Conservation (phyloP, 495 filamentous ascomycete species). For the Penicillium desertorum region DNA sequence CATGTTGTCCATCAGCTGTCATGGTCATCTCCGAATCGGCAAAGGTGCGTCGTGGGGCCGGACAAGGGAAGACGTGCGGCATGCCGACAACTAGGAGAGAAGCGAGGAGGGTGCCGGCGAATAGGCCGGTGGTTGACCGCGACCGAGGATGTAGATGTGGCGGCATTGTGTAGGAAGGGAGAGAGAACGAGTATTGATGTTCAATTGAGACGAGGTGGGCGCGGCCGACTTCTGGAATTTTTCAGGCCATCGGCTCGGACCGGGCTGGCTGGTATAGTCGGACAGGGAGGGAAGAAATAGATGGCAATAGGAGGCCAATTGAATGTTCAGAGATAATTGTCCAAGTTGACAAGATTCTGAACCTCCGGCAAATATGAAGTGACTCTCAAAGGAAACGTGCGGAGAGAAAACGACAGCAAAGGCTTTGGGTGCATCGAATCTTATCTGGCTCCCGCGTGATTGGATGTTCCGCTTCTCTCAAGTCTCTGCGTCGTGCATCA, state of each 20-base stretch:
- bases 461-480: constrained; percentile 24
- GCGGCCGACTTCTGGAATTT: constrained; percentile 19
- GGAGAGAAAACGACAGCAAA: constrained; percentile 15
- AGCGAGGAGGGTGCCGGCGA: constrained; percentile 88
- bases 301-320: constrained; percentile 18
- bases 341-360: background rate
- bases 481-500: constrained; percentile 15
- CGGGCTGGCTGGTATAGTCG: constrained; percentile 1
- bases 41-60: constrained; percentile 71
- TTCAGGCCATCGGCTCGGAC: constrained; percentile 26
- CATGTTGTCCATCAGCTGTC: constrained; percentile 48
- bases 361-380: background rate
- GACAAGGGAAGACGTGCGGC: constrained; percentile 92
- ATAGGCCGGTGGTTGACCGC: constrained; percentile 84
- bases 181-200: constrained; percentile 6
- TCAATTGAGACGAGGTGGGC: constrained; percentile 12
- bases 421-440: constrained; percentile 45
- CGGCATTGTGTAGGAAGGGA: constrained; percentile 58
- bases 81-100: constrained; percentile 89
- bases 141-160: constrained; percentile 91
- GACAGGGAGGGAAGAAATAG: background rate
- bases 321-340: background rate
- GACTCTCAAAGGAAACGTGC: background rate
- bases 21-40: constrained; percentile 65
- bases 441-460: constrained; percentile 41